phyloP scores from a whole-genome alignment of 805 yeast species.

The Kazachstania bromeliacearum region DNA sequence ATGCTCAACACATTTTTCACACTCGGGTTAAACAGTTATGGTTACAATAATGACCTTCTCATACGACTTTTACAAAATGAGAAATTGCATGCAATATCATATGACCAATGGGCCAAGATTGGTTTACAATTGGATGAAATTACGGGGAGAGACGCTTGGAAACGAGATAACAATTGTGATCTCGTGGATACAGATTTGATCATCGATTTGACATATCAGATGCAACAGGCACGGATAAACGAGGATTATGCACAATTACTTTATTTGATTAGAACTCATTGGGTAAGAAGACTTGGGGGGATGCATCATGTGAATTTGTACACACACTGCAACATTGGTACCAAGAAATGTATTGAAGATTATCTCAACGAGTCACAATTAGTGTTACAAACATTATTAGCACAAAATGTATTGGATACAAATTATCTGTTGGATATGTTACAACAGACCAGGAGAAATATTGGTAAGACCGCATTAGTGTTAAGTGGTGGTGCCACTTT shows the following conservation, averaged over 20 bases:
- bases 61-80: conserved; percentile 34
- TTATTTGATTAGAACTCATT: conserved; percentile 71
- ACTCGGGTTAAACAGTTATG: not conserved
- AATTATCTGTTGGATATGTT: conserved; percentile 65
- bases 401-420: conserved; percentile 44
- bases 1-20: conserved; percentile 1
- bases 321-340: conserved; percentile 73
- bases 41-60: conserved; percentile 28
- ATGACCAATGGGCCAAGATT: conserved; percentile 57
- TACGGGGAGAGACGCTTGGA: conserved; percentile 65
- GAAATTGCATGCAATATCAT: conserved; percentile 42
- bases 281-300: conserved; percentile 79
- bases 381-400: conserved; percentile 24
- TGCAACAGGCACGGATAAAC: conserved; percentile 48
- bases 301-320: conserved; percentile 76
- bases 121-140: conserved; percentile 57
- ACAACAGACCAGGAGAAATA: conserved; percentile 79
- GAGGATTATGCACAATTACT: conserved; percentile 54
- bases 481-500: conserved; percentile 93
- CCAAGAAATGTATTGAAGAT: conserved; percentile 74
- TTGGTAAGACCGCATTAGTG: conserved; percentile 91
- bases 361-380: conserved; percentile 68
- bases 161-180: conserved; percentile 46
- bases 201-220: conserved; percentile 39
- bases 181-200: conserved; percentile 67